These are phyloP conservation scores for Macrophomina pseudophaseolina DNA, from an alignment of 2,329 filamentous ascomycete genomes.

Conservation along the genomic window DNA sequence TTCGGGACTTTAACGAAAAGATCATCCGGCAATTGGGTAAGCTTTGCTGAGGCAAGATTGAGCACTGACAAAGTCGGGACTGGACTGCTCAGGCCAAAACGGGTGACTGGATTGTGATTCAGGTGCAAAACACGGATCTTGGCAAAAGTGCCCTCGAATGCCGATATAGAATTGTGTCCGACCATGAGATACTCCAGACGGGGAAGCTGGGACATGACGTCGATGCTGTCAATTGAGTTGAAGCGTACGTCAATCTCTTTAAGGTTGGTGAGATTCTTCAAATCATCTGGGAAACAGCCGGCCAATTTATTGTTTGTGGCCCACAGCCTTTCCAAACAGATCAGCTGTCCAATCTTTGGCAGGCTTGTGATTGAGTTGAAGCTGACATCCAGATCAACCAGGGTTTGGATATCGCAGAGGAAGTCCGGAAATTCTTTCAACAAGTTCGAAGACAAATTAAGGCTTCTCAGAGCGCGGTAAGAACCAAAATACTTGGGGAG, in stretches of 20 bases:
- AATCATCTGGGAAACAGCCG: conserved; percentile 73
- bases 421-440: conserved; percentile 84
- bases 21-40: conserved; percentile 84
- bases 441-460: conserved; percentile 95
- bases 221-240: conserved; percentile 86
- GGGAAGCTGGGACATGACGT: conserved; percentile 82
- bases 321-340: conserved; percentile 83
- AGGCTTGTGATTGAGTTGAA: conserved; percentile 88
- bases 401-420: conserved; percentile 77
- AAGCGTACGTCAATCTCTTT: conserved; percentile 95
- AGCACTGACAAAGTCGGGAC: conserved; percentile 83
- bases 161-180: conserved; percentile 90
- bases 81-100: conserved; percentile 79
- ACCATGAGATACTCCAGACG: conserved; percentile 86
- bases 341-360: conserved; percentile 79
- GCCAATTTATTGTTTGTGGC: conserved; percentile 93
- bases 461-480: conserved; percentile 77
- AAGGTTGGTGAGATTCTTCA: conserved; percentile 75
- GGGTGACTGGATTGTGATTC: conserved; percentile 94
- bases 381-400: conserved; percentile 93
- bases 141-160: conserved; percentile 87
- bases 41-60: conserved; percentile 88
- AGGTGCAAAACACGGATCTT: conserved; percentile 83
- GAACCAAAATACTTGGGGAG: conserved; percentile 82
- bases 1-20: conserved; percentile 87